A percentile compares a stretch with the other conserved stretches of the same genome.
These are phyloP conservation scores for Syzygium aqueum DNA, from an alignment of 345 rosid species.

Conservation along the genomic window DNA sequence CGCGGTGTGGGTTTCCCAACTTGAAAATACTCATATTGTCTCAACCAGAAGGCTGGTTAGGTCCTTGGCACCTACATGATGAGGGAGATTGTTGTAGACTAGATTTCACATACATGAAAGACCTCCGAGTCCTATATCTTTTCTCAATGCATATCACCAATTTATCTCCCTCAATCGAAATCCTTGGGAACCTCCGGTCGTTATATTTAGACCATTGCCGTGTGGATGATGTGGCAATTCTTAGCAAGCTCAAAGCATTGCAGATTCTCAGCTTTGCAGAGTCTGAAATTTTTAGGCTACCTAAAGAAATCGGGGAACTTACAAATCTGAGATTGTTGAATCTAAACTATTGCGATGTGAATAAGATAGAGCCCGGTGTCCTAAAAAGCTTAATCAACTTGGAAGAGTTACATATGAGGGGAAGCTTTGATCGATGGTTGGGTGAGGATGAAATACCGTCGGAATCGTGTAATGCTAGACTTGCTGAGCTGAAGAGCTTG, in stretches of 20 bases:
- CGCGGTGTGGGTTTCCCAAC: rapidly evolving
- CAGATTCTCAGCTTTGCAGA: not conserved
- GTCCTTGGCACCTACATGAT: no score
- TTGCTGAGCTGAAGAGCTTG: not conserved
- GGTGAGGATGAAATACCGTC: not conserved
- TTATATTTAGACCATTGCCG: not conserved
- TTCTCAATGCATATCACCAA: not conserved
- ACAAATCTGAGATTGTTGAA: not conserved
- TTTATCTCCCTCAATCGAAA: not conserved
- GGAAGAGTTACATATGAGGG: not conserved
- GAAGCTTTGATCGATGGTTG: not conserved
- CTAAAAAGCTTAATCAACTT: not conserved
- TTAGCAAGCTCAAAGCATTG: not conserved
- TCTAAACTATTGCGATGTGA: no score
- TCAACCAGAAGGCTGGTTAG: no score
- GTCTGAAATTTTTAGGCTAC: not conserved
- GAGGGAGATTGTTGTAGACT: not conserved
- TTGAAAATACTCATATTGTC: not conserved
- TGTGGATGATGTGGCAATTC: not conserved
- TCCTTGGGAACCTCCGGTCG: not conserved
- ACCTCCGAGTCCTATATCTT: not conserved
- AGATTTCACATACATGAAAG: not conserved
- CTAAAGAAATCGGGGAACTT: not conserved
- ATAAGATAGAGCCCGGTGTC: not conserved
- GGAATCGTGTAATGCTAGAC: not conserved